Evolutionary conservation across 352 stramenopile species (phyloP).

Genomic region (Pythium phragmitis): DNA sequence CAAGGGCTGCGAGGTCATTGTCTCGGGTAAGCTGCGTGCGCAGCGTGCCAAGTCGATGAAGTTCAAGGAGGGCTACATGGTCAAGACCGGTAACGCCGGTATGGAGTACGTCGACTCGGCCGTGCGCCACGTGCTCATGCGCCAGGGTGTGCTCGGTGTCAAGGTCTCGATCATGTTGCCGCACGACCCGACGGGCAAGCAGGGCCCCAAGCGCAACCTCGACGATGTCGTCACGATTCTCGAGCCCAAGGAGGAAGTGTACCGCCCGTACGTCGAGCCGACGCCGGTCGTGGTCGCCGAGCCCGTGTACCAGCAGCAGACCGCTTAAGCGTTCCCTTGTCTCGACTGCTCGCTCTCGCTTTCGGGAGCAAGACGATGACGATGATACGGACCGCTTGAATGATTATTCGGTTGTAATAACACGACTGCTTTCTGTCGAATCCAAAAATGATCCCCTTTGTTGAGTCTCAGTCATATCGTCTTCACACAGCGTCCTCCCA

Average conservation of each 20-base stretch:
- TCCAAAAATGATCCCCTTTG: background rate
- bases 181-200: conserved; percentile 96
- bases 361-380: background rate
- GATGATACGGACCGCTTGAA: conserved; percentile 18
- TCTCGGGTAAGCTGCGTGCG: conserved; percentile 98
- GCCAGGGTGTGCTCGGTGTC: conserved; percentile 99
- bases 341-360: background rate
- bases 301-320: conserved; percentile 44
- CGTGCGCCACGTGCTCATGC: conserved; percentile 99
- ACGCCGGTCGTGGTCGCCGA: conserved; percentile 39
- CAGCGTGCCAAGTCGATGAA: conserved; percentile 99
- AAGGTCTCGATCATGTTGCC: conserved; percentile 99
- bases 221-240: conserved; percentile 99
- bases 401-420: conserved; percentile 31
- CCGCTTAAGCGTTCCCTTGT: conserved; percentile 37
- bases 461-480: background rate
- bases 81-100: conserved; percentile 99
- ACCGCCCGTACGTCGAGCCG: conserved; percentile 82
- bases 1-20: conserved; percentile 99
- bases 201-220: conserved; percentile 97
- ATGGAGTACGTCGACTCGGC: conserved; percentile 98
- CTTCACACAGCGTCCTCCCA: too few relatives aligned
- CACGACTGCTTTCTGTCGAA: conserved; percentile 32
- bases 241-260: conserved; percentile 97
- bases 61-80: conserved; percentile 99